Conservation (phyloP, 257 asterid species). For the Scutellaria barbata region DNA sequence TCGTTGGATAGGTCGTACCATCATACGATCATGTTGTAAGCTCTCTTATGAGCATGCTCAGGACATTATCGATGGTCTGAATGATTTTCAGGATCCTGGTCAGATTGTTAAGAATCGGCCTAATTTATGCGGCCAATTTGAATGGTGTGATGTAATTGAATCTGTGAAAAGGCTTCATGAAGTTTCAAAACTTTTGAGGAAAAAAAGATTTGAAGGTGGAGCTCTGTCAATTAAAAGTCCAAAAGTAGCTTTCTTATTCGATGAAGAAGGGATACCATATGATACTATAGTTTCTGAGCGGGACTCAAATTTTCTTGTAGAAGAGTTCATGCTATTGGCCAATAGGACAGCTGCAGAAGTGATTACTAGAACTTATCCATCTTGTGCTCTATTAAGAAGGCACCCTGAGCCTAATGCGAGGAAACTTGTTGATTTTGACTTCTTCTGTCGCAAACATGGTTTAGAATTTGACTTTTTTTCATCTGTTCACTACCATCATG, state of each 20-base stretch:
- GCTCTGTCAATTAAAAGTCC: constrained; percentile 86
- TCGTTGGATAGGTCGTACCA: constrained; percentile 85
- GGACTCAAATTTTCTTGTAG: constrained; percentile 72
- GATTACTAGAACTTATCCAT: constrained; percentile 82
- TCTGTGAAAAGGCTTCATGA: constrained; percentile 66
- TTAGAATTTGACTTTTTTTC: constrained; percentile 64
- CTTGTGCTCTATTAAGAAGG: constrained; percentile 73
- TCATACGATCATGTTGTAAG: constrained; percentile 77
- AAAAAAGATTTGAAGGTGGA: constrained; percentile 68
- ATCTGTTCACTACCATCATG: constrained; percentile 57
- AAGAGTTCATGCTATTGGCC: constrained; percentile 93
- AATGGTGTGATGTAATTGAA: constrained; percentile 52
- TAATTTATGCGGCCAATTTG: constrained; percentile 43
- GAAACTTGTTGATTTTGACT: constrained; percentile 71
- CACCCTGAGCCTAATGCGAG: constrained; percentile 83
- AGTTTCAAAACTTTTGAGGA: constrained; percentile 58
- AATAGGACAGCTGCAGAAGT: constrained; percentile 94
- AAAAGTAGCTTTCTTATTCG: constrained; percentile 64
- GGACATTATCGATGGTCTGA: constrained; percentile 58
- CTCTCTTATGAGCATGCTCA: constrained; percentile 93
- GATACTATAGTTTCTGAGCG: constrained; percentile 54
- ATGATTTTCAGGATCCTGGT: constrained; percentile 43
- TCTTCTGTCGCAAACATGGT: constrained; percentile 78
- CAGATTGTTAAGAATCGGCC: constrained; percentile 36
- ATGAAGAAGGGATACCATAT: constrained; percentile 78